Percentiles rank a stretch among this genome's conserved stretches.
Evolutionary conservation across 2,329 filamentous ascomycete genomes (phyloP).

Genomic region (Mycosphaerella sp.): DNA sequence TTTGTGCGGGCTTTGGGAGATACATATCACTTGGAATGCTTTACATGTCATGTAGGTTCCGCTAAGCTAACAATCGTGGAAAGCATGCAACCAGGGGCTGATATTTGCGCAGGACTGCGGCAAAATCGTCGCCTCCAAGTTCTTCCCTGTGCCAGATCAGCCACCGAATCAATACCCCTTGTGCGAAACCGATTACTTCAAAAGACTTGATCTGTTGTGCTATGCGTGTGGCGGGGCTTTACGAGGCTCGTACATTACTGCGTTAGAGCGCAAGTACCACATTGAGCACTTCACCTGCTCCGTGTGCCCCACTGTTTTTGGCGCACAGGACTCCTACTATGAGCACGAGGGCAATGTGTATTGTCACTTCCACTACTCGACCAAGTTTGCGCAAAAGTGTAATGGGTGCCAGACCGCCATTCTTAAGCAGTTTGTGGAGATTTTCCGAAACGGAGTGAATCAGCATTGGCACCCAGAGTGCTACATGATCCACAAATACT

Average conservation of each 20-base stretch:
- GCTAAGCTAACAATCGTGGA: background rate
- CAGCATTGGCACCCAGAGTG: conserved; percentile 99
- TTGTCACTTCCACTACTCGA: conserved; percentile 98
- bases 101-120: conserved; percentile 72
- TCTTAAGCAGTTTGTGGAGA: conserved; percentile 97
- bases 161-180: conserved; percentile 86
- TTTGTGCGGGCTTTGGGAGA: conserved; percentile 91
- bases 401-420: conserved; percentile 97
- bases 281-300: conserved; percentile 99
- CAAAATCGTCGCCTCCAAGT: conserved; percentile 95
- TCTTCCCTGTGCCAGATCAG: conserved; percentile 93
- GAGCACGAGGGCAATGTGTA: conserved; percentile 95
- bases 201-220: conserved; percentile 82
- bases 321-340: conserved; percentile 97
- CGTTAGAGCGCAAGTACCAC: conserved; percentile 95
- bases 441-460: conserved; percentile 94
- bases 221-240: conserved; percentile 87
- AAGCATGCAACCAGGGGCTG: conserved; percentile 16
- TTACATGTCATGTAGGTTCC: conserved; percentile 79
- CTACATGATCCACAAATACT: conserved; percentile 99
- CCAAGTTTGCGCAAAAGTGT: conserved; percentile 90
- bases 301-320: conserved; percentile 94
- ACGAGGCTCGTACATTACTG: conserved; percentile 95
- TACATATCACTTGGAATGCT: conserved; percentile 96
- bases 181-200: conserved; percentile 97